phyloP scores from a whole-genome alignment of 2,329 filamentous ascomycete genomes.

The Aspergillus sp. region DNA sequence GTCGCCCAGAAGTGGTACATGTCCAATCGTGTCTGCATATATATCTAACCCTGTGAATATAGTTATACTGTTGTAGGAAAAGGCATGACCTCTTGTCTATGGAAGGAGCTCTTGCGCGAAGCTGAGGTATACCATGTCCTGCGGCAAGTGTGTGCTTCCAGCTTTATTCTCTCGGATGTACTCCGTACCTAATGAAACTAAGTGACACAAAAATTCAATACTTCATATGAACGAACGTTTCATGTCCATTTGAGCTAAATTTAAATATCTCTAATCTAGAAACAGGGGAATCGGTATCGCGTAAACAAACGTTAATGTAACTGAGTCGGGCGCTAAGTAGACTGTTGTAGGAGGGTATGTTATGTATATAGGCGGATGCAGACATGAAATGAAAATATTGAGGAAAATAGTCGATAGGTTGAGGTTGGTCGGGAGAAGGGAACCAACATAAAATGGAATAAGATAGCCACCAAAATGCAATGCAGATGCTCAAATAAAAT shows the following conservation, averaged over 20 bases:
- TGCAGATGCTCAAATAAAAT: slow-evolving; percentile 1
- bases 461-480: neutral
- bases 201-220: neutral
- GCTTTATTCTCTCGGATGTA: too few species aligned
- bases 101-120: too few species aligned
- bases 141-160: too few species aligned
- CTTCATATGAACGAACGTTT: neutral
- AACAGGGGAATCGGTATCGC: neutral
- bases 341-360: neutral
- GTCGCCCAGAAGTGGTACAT: too few species aligned
- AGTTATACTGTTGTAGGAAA: too few species aligned
- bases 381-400: neutral
- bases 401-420: too few species aligned
- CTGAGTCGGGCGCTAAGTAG: too few species aligned
- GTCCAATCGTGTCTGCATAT: too few species aligned
- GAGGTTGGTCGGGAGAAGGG: neutral
- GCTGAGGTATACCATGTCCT: too few species aligned
- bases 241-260: neutral
- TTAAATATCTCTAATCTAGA: neutral
- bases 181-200: too few species aligned
- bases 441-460: neutral
- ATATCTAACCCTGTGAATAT: too few species aligned
- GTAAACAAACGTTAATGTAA: neutral
- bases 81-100: too few species aligned
- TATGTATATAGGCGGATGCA: neutral